These are phyloP conservation scores for Paraconiothyrium sp. DNA, from an alignment of 2,329 filamentous ascomycete species.

Conservation along the genomic window DNA sequence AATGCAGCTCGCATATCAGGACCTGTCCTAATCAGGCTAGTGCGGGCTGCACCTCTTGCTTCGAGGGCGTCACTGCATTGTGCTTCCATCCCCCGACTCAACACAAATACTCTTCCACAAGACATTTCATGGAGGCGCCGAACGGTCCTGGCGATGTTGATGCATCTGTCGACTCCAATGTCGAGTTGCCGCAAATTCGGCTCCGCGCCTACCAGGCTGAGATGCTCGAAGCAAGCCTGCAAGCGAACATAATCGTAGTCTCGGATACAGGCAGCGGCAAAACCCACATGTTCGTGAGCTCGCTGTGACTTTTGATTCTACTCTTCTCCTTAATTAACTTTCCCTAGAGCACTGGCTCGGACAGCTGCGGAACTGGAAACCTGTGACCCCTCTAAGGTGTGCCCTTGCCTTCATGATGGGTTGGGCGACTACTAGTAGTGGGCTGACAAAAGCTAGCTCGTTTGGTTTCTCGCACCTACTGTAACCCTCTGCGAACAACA, in stretches of 20 bases:
- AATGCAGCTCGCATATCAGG: neutral
- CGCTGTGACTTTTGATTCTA: neutral
- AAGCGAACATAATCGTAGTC: slow-evolving; percentile 57
- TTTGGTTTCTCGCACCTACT: slow-evolving; percentile 60
- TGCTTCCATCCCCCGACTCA: neutral
- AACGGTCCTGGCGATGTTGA: slow-evolving; percentile 18
- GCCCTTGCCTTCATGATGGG: slow-evolving; percentile 2
- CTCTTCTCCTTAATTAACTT: slow-evolving; percentile 21
- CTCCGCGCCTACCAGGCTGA: slow-evolving; percentile 60
- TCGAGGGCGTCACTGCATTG: neutral
- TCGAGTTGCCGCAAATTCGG: slow-evolving; percentile 30
- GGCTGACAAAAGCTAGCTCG: slow-evolving; percentile 39
- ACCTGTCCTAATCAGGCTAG: slow-evolving; percentile 12
- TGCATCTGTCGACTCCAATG: slow-evolving; percentile 8
- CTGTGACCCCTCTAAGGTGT: slow-evolving; percentile 47
- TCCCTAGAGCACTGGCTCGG: slow-evolving; percentile 53
- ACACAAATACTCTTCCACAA: neutral
- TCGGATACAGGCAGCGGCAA: slow-evolving; percentile 62
- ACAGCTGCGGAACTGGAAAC: slow-evolving; percentile 55
- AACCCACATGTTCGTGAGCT: slow-evolving; percentile 52
- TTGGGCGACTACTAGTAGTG: slow-evolving; percentile 1
- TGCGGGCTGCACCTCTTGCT: neutral
- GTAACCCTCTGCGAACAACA: slow-evolving; percentile 59
- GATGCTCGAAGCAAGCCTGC: slow-evolving; percentile 58
- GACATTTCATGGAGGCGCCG: neutral